Conservation (phyloP, 495 filamentous ascomycete species). For the Terfezia claveryi region DNA sequence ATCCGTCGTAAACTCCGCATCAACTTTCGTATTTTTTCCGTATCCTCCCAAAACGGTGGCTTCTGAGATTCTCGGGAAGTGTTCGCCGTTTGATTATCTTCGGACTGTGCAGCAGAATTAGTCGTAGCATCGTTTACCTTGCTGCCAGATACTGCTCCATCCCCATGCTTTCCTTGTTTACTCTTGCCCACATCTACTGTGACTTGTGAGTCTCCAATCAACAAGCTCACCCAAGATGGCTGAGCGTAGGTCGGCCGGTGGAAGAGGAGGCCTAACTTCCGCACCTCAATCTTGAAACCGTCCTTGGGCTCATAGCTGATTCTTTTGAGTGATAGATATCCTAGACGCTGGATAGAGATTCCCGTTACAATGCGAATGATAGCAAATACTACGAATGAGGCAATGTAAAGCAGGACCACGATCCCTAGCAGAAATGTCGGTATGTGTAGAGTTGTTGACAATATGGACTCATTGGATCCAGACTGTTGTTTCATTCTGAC, state of each 20-base stretch:
- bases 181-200: conserved; percentile 53
- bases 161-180: conserved; percentile 19
- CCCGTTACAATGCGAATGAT: conserved; percentile 80
- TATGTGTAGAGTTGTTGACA: conserved; percentile 1
- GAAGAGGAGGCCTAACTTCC: conserved; percentile 64
- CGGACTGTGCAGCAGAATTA: neutral
- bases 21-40: conserved; percentile 56
- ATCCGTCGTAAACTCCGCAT: conserved; percentile 70
- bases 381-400: conserved; percentile 82
- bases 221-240: conserved; percentile 87
- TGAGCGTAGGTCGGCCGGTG: conserved; percentile 91
- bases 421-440: conserved; percentile 70
- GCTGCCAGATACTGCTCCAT: conserved; percentile 4
- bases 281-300: conserved; percentile 72
- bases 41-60: conserved; percentile 37
- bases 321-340: conserved; percentile 72
- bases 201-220: conserved; percentile 62
- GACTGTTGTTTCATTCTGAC: neutral
- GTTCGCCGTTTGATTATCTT: neutral
- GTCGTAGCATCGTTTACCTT: conserved; percentile 2
- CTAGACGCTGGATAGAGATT: conserved; percentile 84
- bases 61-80: neutral
- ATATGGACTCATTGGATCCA: neutral
- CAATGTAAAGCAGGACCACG: conserved; percentile 66
- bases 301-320: conserved; percentile 70